Percentiles rank a stretch among this genome's conserved stretches.
Conservation (phyloP, 306 rosid species). For the Trifolium repens region DNA sequence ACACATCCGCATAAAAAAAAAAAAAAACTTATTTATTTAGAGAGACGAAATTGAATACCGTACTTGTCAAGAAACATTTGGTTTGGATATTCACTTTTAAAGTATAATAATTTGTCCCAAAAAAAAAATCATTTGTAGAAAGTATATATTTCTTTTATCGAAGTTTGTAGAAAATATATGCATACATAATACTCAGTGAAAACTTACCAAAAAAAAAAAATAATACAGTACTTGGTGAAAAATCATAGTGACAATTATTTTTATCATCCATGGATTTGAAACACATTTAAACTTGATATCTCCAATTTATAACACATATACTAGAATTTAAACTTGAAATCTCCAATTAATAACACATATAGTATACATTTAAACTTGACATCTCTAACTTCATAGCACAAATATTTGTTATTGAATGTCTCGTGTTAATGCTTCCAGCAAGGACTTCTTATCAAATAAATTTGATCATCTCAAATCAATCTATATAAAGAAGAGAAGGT, state of each 20-base stretch:
- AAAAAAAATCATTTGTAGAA: too few species aligned
- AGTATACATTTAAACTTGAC: not conserved
- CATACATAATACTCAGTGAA: too few species aligned
- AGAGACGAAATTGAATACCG: too few species aligned
- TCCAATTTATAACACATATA: not conserved
- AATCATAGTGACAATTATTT: not conserved
- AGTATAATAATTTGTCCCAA: too few species aligned
- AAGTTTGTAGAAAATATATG: too few species aligned
- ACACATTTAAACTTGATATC: constrained; percentile 4
- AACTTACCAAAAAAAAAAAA: not conserved
- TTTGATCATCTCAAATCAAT: not conserved
- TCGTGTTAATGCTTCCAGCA: constrained; percentile 14
- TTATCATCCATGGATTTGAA: constrained; percentile 18
- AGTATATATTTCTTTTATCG: too few species aligned
- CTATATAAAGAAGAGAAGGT: constrained; percentile 31
- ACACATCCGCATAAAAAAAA: too few species aligned
- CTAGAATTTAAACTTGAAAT: not conserved
- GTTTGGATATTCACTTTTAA: too few species aligned
- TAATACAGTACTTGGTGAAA: too few species aligned
- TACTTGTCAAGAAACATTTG: too few species aligned
- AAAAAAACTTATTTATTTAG: too few species aligned
- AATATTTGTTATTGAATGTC: constrained; percentile 31
- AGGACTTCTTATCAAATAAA: not conserved
- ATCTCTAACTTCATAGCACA: constrained; percentile 21
- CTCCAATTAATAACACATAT: not conserved